Percentiles rank a stretch among this genome's conserved stretches.
Evolutionary conservation across 768 basidiomycete species (phyloP).

Genomic region (Cubamyces sp.): DNA sequence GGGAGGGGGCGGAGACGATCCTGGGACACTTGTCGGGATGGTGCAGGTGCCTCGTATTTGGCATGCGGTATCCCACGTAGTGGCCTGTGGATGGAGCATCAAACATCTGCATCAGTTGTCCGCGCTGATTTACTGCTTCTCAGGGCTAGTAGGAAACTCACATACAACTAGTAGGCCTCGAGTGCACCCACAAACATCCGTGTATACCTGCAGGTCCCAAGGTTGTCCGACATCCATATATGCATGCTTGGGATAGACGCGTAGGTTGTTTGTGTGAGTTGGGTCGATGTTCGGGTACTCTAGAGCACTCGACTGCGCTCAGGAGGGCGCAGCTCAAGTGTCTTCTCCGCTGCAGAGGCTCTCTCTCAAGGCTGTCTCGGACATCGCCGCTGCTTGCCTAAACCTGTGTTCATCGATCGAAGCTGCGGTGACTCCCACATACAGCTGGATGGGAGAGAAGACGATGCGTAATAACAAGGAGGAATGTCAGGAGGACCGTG

Average conservation of each 20-base stretch:
- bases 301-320: background rate
- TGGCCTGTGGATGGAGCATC: conserved; percentile 12
- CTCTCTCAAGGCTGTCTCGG: background rate
- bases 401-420: background rate
- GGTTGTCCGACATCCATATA: background rate
- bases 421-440: too few relatives aligned
- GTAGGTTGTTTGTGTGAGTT: background rate
- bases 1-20: background rate
- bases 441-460: too few relatives aligned
- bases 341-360: background rate
- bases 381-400: background rate
- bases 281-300: too few relatives aligned
- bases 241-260: background rate
- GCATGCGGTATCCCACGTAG: conserved; percentile 10
- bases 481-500: too few relatives aligned
- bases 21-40: background rate
- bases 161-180: background rate
- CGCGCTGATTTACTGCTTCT: conserved; percentile 4
- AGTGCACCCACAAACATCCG: background rate
- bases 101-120: conserved; percentile 9
- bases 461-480: too few relatives aligned
- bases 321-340: background rate
- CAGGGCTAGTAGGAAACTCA: background rate
- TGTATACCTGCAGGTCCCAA: conserved; percentile 13
- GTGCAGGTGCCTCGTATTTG: background rate